A percentile compares a stretch with the other conserved stretches of the same genome.
phyloP scores from a whole-genome alignment of 1,284 basidiomycete species.

The Leccinum colubrinum region DNA sequence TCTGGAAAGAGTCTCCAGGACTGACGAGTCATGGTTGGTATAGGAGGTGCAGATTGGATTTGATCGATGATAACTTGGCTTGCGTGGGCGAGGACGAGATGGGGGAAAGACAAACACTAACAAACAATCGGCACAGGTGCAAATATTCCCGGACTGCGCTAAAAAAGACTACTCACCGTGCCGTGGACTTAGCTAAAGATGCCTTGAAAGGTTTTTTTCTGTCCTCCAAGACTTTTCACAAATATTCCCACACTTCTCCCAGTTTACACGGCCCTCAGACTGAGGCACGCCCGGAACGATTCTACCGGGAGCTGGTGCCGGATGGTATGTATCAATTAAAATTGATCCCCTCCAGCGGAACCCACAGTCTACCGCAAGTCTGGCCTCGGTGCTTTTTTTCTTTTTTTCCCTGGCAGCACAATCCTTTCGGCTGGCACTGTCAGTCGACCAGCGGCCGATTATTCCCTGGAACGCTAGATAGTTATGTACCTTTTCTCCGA shows the following conservation, averaged over 20 bases:
- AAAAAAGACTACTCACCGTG: not conserved
- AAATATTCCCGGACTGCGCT: constrained; percentile 2
- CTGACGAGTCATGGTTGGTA: constrained; percentile 49
- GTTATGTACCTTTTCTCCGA: constrained; percentile 1
- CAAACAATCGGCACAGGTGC: constrained; percentile 22
- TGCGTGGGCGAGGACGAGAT: not conserved
- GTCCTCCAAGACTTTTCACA: constrained; percentile 19
- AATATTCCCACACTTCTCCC: constrained; percentile 7
- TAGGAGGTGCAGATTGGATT: constrained; percentile 2
- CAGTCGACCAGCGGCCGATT: constrained; percentile 1
- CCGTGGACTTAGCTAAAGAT: constrained; percentile 14
- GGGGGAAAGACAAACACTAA: constrained; percentile 17
- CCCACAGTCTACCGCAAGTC: constrained; percentile 2
- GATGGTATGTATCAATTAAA: not conserved
- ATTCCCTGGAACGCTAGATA: constrained; percentile 8
- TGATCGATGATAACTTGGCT: constrained; percentile 6
- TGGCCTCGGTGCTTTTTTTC: constrained; percentile 6
- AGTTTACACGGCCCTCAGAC: constrained; percentile 6
- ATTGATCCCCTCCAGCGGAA: constrained; percentile 12
- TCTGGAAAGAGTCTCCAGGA: constrained; percentile 11
- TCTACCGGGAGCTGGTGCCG: constrained; percentile 13
- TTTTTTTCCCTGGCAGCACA: constrained; percentile 5
- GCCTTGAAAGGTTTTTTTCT: not conserved
- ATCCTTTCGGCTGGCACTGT: constrained; percentile 12
- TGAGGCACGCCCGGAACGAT: constrained; percentile 5